Evolutionary conservation across 495 filamentous ascomycete genomes (phyloP).

Genomic region (Talaromyces borbonicus): DNA sequence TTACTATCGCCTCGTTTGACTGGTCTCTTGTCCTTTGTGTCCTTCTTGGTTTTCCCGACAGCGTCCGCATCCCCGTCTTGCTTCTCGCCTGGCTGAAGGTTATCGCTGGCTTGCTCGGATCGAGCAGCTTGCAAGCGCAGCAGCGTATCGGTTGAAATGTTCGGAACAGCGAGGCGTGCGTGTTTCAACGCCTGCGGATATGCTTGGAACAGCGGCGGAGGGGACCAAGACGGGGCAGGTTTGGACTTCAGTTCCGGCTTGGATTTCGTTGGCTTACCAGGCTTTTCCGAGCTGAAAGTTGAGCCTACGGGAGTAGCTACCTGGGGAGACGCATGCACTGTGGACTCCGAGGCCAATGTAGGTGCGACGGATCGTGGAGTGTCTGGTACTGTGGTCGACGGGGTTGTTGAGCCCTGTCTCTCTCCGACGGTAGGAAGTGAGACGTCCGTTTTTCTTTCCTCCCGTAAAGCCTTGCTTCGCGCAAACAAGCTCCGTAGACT

Average conservation of each 20-base stretch:
- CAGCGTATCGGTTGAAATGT: slow-evolving; percentile 47
- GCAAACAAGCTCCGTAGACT: slow-evolving; percentile 31
- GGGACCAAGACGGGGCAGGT: slow-evolving; percentile 48
- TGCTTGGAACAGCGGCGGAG: slow-evolving; percentile 82
- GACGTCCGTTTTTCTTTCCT: slow-evolving; percentile 14
- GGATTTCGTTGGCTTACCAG: slow-evolving; percentile 15
- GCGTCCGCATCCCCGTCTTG: slow-evolving; percentile 11
- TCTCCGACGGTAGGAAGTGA: slow-evolving; percentile 31
- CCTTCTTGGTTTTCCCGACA: slow-evolving; percentile 25
- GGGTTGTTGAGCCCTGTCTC: slow-evolving; percentile 10
- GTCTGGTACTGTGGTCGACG: slow-evolving; percentile 10
- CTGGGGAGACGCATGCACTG: slow-evolving; percentile 20
- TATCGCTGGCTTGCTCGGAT: slow-evolving; percentile 26
- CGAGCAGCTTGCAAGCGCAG: slow-evolving; percentile 41
- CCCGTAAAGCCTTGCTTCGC: slow-evolving; percentile 25
- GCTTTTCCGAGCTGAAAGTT: background rate
- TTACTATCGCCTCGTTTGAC: slow-evolving; percentile 39
- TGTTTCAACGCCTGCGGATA: slow-evolving; percentile 72
- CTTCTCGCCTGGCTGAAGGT: slow-evolving; percentile 28
- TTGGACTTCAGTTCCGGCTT: slow-evolving; percentile 12
- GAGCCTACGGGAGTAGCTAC: slow-evolving; percentile 13
- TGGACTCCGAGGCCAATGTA: slow-evolving; percentile 19
- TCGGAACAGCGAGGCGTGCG: slow-evolving; percentile 38
- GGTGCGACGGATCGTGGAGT: slow-evolving; percentile 17
- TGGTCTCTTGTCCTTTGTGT: slow-evolving; percentile 34